Conservation (phyloP, 2,329 filamentous ascomycete species). For the Cladosporium sp. region DNA sequence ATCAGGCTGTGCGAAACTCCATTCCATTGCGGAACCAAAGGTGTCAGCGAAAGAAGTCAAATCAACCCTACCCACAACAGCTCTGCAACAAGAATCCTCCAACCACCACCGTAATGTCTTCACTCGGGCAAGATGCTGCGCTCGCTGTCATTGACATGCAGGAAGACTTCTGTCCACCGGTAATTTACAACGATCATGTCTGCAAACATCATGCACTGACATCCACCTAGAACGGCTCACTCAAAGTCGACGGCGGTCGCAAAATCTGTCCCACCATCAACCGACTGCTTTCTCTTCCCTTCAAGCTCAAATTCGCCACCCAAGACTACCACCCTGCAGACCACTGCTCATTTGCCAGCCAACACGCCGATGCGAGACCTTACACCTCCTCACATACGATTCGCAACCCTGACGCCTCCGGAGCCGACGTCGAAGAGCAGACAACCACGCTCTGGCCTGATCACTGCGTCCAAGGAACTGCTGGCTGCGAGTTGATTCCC, state of each 20-base stretch:
- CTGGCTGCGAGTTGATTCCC: slow-evolving; percentile 68
- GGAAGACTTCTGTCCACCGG: slow-evolving; percentile 14
- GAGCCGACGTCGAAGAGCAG: slow-evolving; percentile 49
- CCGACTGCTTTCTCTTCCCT: slow-evolving; percentile 65
- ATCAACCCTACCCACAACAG: too few relatives aligned
- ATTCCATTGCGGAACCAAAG: too few relatives aligned
- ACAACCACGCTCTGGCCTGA: slow-evolving; percentile 72
- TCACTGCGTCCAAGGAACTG: slow-evolving; percentile 76
- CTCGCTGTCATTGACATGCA: slow-evolving; percentile 14
- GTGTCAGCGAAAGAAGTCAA: too few relatives aligned
- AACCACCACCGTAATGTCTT: background rate
- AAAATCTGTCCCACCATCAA: slow-evolving; percentile 69
- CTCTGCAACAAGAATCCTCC: too few relatives aligned
- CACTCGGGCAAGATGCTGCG: slow-evolving; percentile 2
- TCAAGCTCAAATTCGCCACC: slow-evolving; percentile 74
- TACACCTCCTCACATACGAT: slow-evolving; percentile 65
- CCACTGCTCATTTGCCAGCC: slow-evolving; percentile 85
- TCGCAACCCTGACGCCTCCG: slow-evolving; percentile 54
- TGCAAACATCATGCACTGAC: too few relatives aligned
- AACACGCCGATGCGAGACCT: slow-evolving; percentile 65
- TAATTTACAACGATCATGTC: too few relatives aligned
- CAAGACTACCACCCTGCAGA: slow-evolving; percentile 82
- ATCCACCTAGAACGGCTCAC: slow-evolving; percentile 89
- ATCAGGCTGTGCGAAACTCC: too few relatives aligned
- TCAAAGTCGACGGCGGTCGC: slow-evolving; percentile 73